Evolutionary conservation across 441 rosid genomes (phyloP), one percentile per base, ranked within the genome.

Genomic region (Syzygium malaccense): DNA sequence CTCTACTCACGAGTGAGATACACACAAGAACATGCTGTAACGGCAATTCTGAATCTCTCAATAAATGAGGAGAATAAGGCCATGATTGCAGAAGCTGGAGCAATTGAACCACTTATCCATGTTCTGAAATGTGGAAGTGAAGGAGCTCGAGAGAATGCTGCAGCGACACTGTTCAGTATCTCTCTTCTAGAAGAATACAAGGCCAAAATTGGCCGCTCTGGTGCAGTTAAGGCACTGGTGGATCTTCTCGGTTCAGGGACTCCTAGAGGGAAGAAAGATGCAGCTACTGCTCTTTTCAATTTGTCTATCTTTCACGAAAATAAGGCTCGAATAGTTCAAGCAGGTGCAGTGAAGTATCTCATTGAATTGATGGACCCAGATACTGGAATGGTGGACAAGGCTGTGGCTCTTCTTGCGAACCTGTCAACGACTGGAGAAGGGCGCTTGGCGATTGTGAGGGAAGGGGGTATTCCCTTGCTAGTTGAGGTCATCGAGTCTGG

Each of bases 71-170:
- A 93, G 83, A 95, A 95, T 90, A 96, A 95, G 92, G 92, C 93
- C 91, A 91, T 90, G 92, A 98, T 98, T 89, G 98, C 94, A 2
- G 95, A 93, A 90, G 93, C 93, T 1, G 98, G 96, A 71, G 97
- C 96, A 8, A 90, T 95, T 89, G 98, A 98, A 62, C 97, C 98
- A 7, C 96, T 98, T 71, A 91, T 96, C 92, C 95, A 96, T 92
- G 98, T 93, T 87, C 80, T 96, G 75, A 93, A 93, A 89, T 93
- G 95, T 12, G 99, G 99, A 87, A 96, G 91, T 84, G 95, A 94
- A 90, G 96, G 95, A 85, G 98, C 98, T 87, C 95, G 93, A 92
- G 99, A 96, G 92, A 98, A 98, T 88, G 94, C 99, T 88, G 99
- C 99, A 1, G 98, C 96, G 11, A 91, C 99, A 32, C 90, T 98